Percentiles rank a stretch among this genome's conserved stretches.
These are phyloP conservation scores for Solanum megistacrolobum DNA, from an alignment of 257 asterid genomes.

Conservation along the genomic window DNA sequence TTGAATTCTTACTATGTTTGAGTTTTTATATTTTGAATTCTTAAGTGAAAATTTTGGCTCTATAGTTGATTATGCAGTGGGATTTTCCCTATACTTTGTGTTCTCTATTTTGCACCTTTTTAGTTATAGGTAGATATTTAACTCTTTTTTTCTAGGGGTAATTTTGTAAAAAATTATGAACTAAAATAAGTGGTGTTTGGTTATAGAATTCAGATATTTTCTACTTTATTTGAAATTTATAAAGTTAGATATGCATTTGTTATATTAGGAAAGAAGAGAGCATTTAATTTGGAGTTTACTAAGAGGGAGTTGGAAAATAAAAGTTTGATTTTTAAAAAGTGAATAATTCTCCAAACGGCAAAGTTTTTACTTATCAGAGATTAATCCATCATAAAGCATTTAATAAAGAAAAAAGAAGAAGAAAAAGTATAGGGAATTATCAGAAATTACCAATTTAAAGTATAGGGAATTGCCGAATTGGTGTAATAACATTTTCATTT, in stretches of 20 bases:
- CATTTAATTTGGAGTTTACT: background rate
- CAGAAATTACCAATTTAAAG: background rate
- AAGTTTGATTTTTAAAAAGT: background rate
- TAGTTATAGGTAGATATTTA: background rate
- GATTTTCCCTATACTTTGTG: background rate
- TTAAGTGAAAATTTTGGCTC: too few species aligned
- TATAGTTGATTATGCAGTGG: background rate
- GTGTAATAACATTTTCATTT: background rate
- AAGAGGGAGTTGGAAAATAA: background rate
- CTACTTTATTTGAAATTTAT: background rate
- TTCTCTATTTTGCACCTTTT: background rate
- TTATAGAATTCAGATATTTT: background rate
- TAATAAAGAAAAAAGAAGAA: background rate
- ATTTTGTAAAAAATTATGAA: background rate
- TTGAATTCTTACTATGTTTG: background rate
- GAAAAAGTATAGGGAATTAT: background rate
- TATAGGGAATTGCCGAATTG: background rate
- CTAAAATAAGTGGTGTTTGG: background rate
- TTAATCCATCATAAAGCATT: background rate
- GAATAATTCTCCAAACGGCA: background rate
- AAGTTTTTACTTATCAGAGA: background rate
- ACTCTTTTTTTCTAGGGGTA: background rate
- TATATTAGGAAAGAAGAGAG: background rate
- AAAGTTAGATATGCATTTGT: background rate
- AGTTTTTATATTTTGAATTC: too few species aligned